Base-by-base conservation (phyloP, 176 grass and related monocot species). In the Cenchrus americanus region DNA sequence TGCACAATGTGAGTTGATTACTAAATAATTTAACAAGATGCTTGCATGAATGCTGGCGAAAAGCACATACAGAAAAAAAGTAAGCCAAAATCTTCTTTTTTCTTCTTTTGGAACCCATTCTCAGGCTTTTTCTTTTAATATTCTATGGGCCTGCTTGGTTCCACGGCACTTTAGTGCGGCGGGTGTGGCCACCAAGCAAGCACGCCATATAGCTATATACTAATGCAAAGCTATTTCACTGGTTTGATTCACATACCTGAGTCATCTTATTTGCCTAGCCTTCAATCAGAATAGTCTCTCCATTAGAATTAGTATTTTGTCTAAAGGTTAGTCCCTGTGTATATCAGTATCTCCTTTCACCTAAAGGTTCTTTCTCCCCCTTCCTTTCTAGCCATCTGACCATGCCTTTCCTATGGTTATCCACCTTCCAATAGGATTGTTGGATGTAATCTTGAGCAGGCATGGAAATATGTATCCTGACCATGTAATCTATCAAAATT, bases 381-480 rank as follows among this genome's bases (percentile, higher is more conserved):
- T 18, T 19, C 40, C 43, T 64, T 64, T 17, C 24, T 24, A 65
- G 24, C 43, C 27, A 53, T 23, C 42, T 65, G 60, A 22, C 5
- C 43, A 65, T 65, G 17, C 24, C 43, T 27, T 55, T 40, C 50
- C 30, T 34, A 6, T 64, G 3, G 9, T 49, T 48, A 78, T 54
- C 12, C 15, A 37, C 32, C 54, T 77, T 62, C 6, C 57, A 26
- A 64, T 48, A 53, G 50, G 52, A 9, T 65, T 41, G 9, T 41
- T 88, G 76, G n/a, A 60, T 50, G 69, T 46, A 75, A 26, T 80
- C 46, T 84, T 60, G 61, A 67, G 15, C 13, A 49, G 43, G 37
- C 41, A 58, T 66, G 11, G 47, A 17, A 51, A 65, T 23, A 14
- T 71, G n/a, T 8, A 15, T 76, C 62, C 30, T 77, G 27, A 8